Conservation (phyloP, 139 green algal species). For the Dunaliella primolecta region DNA sequence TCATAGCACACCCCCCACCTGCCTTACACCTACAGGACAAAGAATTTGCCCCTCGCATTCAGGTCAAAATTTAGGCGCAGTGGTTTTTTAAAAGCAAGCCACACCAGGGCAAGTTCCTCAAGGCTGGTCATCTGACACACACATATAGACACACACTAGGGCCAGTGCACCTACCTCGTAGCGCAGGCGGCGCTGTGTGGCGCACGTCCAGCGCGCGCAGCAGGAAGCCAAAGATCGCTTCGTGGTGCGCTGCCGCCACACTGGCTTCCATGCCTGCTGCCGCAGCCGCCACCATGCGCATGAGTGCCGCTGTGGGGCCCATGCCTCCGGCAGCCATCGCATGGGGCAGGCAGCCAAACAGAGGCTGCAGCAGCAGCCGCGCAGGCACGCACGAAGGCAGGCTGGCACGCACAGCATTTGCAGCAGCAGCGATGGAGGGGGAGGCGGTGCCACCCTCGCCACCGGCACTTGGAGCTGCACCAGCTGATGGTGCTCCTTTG, state of each 20-base stretch:
- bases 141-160: background rate
- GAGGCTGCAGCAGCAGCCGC: conserved; percentile 16
- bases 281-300: conserved; percentile 30
- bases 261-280: conserved; percentile 49
- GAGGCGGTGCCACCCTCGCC: background rate
- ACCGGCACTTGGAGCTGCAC: background rate
- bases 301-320: conserved; percentile 26
- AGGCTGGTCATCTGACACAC: too few relatives aligned
- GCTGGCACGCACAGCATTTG: background rate
- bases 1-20: too few relatives aligned
- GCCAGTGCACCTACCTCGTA: background rate
- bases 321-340: conserved; percentile 2
- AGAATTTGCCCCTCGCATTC: too few relatives aligned
- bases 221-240: conserved; percentile 67
- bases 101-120: too few relatives aligned
- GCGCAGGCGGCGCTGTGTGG: background rate
- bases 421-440: background rate
- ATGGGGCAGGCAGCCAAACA: conserved; percentile 14
- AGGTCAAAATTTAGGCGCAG: too few relatives aligned
- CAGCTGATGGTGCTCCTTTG: background rate
- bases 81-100: too few relatives aligned
- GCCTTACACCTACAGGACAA: too few relatives aligned
- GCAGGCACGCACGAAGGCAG: conserved; percentile 5
- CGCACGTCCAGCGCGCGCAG: conserved; percentile 75
- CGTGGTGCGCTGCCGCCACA: conserved; percentile 50